Percentiles rank a stretch among this genome's conserved stretches.
phyloP scores from a whole-genome alignment of 2,329 filamentous ascomycete species.

The Tolypocladium sp. region DNA sequence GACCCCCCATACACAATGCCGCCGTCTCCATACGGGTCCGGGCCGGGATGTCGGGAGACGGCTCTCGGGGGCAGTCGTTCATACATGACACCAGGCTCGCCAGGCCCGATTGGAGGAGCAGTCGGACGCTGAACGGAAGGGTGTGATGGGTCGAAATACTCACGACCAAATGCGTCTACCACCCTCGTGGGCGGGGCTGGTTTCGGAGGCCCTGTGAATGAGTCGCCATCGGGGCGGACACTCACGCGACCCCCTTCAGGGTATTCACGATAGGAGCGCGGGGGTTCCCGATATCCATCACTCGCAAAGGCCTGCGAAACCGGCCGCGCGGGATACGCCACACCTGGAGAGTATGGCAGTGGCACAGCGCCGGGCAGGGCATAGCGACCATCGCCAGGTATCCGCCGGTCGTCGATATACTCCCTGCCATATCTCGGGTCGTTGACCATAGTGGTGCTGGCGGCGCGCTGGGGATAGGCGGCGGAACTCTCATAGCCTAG shows the following conservation, averaged over 20 bases:
- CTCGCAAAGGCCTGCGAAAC: constrained; percentile 33
- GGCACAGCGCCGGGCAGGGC: constrained; percentile 27
- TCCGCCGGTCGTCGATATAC: constrained; percentile 21
- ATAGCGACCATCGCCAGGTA: constrained; percentile 18
- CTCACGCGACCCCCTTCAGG: constrained; percentile 34
- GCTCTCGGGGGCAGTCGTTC: constrained; percentile 51
- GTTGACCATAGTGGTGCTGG: constrained; percentile 14
- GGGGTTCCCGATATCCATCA: constrained; percentile 28
- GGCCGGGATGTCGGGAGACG: constrained; percentile 37
- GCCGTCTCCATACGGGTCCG: constrained; percentile 40
- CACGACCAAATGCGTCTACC: constrained; percentile 73
- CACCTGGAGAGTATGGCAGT: constrained; percentile 26
- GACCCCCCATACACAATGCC: constrained; percentile 38
- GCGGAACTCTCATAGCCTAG: constrained; percentile 22
- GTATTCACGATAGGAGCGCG: constrained; percentile 34
- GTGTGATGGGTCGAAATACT: constrained; percentile 55
- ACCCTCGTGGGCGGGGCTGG: constrained; percentile 59
- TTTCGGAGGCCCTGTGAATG: constrained; percentile 40
- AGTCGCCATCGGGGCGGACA: constrained; percentile 38
- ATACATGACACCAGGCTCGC: constrained; percentile 52
- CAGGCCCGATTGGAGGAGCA: constrained; percentile 32
- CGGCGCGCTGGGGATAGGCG: constrained; percentile 14
- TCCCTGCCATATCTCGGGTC: constrained; percentile 21
- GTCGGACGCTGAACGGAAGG: constrained; percentile 41
- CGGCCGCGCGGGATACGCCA: constrained; percentile 27